These are phyloP conservation scores for Trichosporon faecale DNA, from an alignment of 1,284 basidiomycete genomes.

Conservation along the genomic window DNA sequence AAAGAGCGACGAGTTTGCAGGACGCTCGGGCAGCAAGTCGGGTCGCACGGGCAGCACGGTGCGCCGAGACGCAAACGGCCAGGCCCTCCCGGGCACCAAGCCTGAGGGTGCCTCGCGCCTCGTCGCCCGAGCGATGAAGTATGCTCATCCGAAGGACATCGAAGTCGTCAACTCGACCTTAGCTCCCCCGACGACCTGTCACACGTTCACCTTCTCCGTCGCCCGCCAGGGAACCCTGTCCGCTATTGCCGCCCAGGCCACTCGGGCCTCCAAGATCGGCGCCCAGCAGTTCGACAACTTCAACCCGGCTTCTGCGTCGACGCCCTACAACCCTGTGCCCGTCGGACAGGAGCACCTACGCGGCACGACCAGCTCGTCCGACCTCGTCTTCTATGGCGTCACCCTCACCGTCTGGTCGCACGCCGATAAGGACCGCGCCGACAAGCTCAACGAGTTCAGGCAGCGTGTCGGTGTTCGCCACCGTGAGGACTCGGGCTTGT, in stretches of 20 bases:
- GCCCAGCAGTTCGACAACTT: constrained; percentile 26
- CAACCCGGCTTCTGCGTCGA: constrained; percentile 6
- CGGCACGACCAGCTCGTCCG: constrained; percentile 53
- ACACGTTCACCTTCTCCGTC: constrained; percentile 77
- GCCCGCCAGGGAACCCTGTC: constrained; percentile 40
- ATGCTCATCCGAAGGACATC: constrained; percentile 55
- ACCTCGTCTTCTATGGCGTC: constrained; percentile 74
- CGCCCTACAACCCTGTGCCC: constrained; percentile 8
- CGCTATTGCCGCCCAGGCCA: constrained; percentile 34
- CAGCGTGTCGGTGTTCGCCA: constrained; percentile 27
- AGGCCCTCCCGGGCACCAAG: constrained; percentile 50
- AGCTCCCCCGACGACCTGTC: constrained; percentile 84
- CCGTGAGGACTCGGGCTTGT: constrained; percentile 24
- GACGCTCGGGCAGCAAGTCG: constrained; percentile 24
- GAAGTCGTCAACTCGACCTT: constrained; percentile 90
- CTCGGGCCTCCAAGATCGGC: constrained; percentile 52
- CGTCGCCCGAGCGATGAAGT: constrained; percentile 85
- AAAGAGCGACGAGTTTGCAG: constrained; percentile 27
- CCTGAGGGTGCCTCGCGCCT: constrained; percentile 60
- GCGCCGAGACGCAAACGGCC: constrained; percentile 53
- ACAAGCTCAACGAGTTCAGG: constrained; percentile 39
- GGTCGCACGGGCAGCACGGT: constrained; percentile 52
- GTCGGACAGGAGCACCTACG: constrained; percentile 64
- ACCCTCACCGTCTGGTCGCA: constrained; percentile 91
- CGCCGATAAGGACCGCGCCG: constrained; percentile 76